Base-by-base conservation (phyloP, 345 rosid genomes). In the Eutrema heterophyllum region DNA sequence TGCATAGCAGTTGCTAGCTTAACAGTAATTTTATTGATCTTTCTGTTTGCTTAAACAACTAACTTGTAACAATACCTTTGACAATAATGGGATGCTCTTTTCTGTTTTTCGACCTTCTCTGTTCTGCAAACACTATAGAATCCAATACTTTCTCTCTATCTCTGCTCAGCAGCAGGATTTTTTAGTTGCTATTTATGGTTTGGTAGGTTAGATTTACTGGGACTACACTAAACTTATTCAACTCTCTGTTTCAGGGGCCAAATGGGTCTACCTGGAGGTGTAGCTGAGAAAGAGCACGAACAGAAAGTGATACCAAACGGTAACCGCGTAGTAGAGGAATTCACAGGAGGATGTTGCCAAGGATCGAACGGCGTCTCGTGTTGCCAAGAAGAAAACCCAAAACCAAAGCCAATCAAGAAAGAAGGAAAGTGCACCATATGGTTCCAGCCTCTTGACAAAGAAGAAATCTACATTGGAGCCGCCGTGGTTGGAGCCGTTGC, bases 401-500 rank as follows among this genome's bases (percentile, higher is more conserved):
- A 71, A 58, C 54, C 80, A 16, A 81, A 79, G 66, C 76, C 27
- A 67, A 62, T 15, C 38, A 76, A 75, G 73, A 80, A 81, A 78
- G 69, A 71, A 70, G 82, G 64, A 59, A 32, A 29, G 27, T 44
- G 80, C 55, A 53, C 80, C 67, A 49, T 62, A 79, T 88, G 86
- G 88, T 70, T 81, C 4, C 74, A 80, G 51, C 82, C 88, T 73
- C 69, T 83, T 69, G 96, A 86, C 56, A 87, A 79, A 74, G 79
- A 82, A 64, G 89, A 91, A 36, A 60, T 89, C 16, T 83, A 84
- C 36, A 78, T 88, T 2, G 94, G 86, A 26, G 82, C 78, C 11
- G 90, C 91, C 15, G 86, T 84, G 58, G 79, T 84, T 65, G 97
- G 94, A 73, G 97, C 92, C 35, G 73, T 86, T 59, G 92, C 87